phyloP scores from a whole-genome alignment of 495 filamentous ascomycete species.

The Xylaria grammica region DNA sequence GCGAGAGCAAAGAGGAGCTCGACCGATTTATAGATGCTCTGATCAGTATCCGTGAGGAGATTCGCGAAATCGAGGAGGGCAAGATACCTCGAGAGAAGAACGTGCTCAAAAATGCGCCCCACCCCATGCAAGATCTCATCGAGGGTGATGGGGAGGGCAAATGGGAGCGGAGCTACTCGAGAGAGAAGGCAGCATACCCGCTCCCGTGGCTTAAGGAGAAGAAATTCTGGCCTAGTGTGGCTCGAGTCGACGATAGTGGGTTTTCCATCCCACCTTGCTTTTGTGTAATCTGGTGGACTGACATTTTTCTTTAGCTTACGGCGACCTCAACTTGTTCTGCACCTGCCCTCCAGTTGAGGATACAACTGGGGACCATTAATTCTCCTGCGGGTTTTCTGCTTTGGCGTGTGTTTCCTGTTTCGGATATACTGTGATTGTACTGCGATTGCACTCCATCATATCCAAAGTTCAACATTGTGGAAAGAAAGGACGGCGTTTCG shows the following conservation, averaged over 20 bases:
- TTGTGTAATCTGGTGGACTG: constrained; percentile 37
- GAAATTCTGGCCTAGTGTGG: constrained; percentile 97
- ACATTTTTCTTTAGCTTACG: constrained; percentile 64
- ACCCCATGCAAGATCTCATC: constrained; percentile 83
- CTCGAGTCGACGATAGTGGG: constrained; percentile 88
- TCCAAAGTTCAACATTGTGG: constrained; percentile 40
- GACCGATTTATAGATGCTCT: constrained; percentile 95
- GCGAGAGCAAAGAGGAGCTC: constrained; percentile 89
- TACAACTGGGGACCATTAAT: constrained; percentile 42
- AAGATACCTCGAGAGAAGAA: constrained; percentile 79
- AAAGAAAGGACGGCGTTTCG: constrained; percentile 35
- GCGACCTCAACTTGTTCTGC: constrained; percentile 93
- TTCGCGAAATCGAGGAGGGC: constrained; percentile 82
- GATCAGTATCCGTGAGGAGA: constrained; percentile 87
- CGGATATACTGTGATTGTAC: neutral
- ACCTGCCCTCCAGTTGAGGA: constrained; percentile 88
- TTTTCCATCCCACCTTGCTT: constrained; percentile 24
- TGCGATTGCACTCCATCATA: constrained; percentile 14
- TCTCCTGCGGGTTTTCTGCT: neutral
- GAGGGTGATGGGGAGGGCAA: constrained; percentile 57
- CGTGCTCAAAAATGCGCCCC: constrained; percentile 90
- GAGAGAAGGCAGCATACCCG: constrained; percentile 89
- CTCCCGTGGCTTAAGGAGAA: constrained; percentile 85
- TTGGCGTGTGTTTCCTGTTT: constrained; percentile 1
- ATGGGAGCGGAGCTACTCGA: constrained; percentile 80